Conservation (phyloP, 2,329 filamentous ascomycete genomes). For the Arthroderma sp. region DNA sequence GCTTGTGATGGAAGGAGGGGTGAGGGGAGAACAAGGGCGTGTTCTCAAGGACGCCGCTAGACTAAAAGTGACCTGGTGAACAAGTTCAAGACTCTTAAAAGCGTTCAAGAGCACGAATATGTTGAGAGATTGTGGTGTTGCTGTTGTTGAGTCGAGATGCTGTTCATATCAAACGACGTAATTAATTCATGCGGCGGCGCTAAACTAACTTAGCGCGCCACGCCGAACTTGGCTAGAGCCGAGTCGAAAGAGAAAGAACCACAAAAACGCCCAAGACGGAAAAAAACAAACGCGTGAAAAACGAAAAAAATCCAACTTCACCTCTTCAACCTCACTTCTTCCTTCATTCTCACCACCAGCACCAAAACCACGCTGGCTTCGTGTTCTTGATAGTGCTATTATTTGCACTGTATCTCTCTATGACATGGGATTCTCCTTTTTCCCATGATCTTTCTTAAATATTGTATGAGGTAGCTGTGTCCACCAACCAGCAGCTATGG, state of each 20-base stretch:
- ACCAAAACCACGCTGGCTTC: neutral
- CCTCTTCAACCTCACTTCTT: neutral
- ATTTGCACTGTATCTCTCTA: no score
- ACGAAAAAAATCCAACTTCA: constrained; percentile 1
- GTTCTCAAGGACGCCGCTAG: no score
- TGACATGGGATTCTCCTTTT: neutral
- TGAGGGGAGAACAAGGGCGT: no score
- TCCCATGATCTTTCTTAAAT: neutral
- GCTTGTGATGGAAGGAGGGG: no score
- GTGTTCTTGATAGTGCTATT: no score
- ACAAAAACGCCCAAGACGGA: neutral
- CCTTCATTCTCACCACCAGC: neutral
- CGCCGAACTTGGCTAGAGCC: constrained; percentile 3
- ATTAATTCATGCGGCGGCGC: neutral
- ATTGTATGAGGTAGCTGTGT: constrained; percentile 3
- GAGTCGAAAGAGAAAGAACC: constrained; percentile 9
- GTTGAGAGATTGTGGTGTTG: no score
- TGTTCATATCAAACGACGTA: neutral
- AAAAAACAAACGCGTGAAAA: no score
- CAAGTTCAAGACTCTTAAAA: no score
- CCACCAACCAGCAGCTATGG: constrained; percentile 48
- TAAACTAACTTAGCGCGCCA: constrained; percentile 1
- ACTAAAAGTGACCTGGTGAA: no score
- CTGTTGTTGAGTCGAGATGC: no score
- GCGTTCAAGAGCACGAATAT: no score